These are phyloP conservation scores for Trichaptum fuscoviolaceum DNA, from an alignment of 768 basidiomycete genomes.

Conservation along the genomic window DNA sequence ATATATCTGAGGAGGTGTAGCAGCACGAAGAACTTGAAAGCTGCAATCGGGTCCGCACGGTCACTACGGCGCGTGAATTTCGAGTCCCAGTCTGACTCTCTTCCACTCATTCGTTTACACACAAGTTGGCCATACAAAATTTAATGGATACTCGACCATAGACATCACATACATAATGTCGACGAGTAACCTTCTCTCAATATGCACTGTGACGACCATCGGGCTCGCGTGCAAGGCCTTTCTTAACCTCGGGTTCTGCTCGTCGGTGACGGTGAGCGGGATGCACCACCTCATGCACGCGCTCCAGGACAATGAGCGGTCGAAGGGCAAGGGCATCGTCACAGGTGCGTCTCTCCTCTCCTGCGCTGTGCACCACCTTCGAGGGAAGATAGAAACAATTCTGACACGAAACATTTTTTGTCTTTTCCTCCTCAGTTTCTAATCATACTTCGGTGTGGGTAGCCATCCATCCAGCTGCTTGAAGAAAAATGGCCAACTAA, in stretches of 20 bases:
- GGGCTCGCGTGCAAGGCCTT: conserved; percentile 79
- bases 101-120: too few relatives aligned
- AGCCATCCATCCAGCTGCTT: too few relatives aligned
- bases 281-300: conserved; percentile 59
- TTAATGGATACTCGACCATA: too few relatives aligned
- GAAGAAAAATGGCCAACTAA: not conserved
- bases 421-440: conserved; percentile 48
- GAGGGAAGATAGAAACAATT: too few relatives aligned
- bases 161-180: not conserved
- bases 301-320: conserved; percentile 42
- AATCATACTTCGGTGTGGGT: conserved; percentile 92
- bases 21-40: too few relatives aligned
- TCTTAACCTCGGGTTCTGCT: conserved; percentile 59
- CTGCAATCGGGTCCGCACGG: too few relatives aligned
- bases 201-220: conserved; percentile 55
- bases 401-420: not conserved
- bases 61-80: too few relatives aligned
- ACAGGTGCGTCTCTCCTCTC: conserved; percentile 48
- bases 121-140: too few relatives aligned
- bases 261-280: conserved; percentile 64
- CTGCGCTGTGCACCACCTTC: conserved; percentile 11
- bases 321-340: conserved; percentile 56
- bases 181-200: conserved; percentile 37
- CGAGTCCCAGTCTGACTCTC: too few relatives aligned
- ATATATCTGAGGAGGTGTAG: too few relatives aligned